These are phyloP conservation scores for Colletotrichum sp. DNA, from an alignment of 2,329 filamentous ascomycete species.

Conservation along the genomic window DNA sequence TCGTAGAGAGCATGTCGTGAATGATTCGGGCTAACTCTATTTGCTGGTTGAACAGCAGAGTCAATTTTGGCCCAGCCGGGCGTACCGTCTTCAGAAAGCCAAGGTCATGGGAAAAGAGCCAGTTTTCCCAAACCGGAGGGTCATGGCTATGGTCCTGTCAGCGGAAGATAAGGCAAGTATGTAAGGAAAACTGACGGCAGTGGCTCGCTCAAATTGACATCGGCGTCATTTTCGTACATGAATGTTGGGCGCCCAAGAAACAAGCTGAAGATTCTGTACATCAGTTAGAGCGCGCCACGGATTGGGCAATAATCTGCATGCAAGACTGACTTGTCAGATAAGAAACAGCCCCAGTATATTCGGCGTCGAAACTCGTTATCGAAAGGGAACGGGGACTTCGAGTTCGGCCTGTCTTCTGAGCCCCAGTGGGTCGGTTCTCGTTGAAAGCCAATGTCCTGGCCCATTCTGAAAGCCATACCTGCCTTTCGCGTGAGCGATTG, in stretches of 20 bases:
- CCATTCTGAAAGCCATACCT: constrained; percentile 37
- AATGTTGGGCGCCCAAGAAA: constrained; percentile 21
- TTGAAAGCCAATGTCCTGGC: constrained; percentile 33
- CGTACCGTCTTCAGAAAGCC: constrained; percentile 22
- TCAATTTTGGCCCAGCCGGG: constrained; percentile 23
- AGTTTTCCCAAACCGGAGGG: constrained; percentile 4
- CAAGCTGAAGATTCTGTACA: constrained; percentile 18
- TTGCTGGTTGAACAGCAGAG: constrained; percentile 23
- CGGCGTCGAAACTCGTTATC: constrained; percentile 30
- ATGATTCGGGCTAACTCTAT: constrained; percentile 25
- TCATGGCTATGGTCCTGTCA: not conserved
- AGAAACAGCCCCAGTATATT: constrained; percentile 34
- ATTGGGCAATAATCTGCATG: not conserved
- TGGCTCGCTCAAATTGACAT: constrained; percentile 12
- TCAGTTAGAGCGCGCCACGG: fast-evolving
- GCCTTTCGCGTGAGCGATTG: not conserved
- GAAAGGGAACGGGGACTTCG: constrained; percentile 6
- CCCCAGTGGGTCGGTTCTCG: constrained; percentile 28
- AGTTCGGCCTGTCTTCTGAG: constrained; percentile 19
- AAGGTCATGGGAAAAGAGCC: constrained; percentile 18
- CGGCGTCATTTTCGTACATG: constrained; percentile 17
- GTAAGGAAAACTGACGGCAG: not conserved
- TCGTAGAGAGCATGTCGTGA: constrained; percentile 24
- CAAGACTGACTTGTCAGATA: constrained; percentile 26
- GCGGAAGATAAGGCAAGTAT: fast-evolving